A percentile compares a stretch with the other conserved stretches of the same genome.
phyloP scores from a whole-genome alignment of 441 rosid genomes.

The Populus hybrid region DNA sequence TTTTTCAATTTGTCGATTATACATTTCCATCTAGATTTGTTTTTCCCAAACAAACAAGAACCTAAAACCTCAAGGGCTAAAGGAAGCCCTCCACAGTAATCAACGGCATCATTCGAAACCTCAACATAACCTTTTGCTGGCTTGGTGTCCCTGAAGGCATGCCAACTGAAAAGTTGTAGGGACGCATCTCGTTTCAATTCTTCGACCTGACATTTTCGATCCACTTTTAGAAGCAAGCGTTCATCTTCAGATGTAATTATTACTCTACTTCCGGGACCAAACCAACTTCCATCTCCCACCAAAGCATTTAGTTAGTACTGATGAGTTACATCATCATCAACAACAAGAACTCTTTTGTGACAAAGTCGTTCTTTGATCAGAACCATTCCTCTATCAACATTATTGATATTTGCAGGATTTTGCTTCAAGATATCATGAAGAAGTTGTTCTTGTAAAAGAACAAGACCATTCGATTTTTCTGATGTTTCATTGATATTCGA shows the following conservation, averaged over 20 bases:
- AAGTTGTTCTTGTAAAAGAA: constrained; percentile 10
- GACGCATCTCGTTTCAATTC: not conserved
- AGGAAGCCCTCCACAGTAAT: constrained; percentile 6
- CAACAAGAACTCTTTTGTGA: too few relatives aligned
- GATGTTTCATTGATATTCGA: constrained; percentile 11
- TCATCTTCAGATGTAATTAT: constrained; percentile 9
- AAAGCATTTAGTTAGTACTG: too few relatives aligned
- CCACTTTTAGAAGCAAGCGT: constrained; percentile 2
- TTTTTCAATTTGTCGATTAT: not conserved
- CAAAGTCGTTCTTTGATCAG: too few relatives aligned
- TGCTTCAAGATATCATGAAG: constrained; percentile 2
- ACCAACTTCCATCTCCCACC: too few relatives aligned
- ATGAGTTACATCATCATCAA: too few relatives aligned
- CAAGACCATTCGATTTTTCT: not conserved
- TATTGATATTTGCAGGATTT: too few relatives aligned
- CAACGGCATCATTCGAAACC: not conserved
- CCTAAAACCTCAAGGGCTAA: not conserved
- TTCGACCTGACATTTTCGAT: not conserved
- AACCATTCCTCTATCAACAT: not conserved
- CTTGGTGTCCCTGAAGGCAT: not conserved
- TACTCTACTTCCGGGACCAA: not conserved
- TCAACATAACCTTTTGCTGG: not conserved
- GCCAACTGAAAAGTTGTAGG: not conserved
- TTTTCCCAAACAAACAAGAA: not conserved
- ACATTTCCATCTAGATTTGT: constrained; percentile 7